phyloP scores from a whole-genome alignment of 169 alveolate genomes.

The Cystoisospora suis region DNA sequence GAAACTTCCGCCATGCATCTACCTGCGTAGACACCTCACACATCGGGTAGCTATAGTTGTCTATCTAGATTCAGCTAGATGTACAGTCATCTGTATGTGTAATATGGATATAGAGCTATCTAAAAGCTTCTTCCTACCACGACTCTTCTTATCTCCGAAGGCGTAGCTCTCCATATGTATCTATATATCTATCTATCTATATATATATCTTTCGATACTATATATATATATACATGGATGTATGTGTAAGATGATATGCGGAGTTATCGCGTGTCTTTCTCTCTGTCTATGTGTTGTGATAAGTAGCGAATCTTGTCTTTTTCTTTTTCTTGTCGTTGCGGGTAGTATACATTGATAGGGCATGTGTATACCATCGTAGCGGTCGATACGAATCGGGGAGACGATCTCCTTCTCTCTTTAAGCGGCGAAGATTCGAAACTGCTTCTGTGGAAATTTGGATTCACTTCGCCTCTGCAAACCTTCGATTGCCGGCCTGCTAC shows the following conservation, averaged over 20 bases:
- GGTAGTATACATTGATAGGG: neutral
- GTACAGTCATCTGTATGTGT: too few relatives aligned
- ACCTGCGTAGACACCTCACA: too few relatives aligned
- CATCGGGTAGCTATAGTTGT: neutral
- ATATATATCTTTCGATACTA: conserved; percentile 14
- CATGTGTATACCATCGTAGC: neutral
- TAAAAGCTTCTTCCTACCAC: too few relatives aligned
- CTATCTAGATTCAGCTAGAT: neutral
- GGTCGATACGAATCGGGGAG: neutral
- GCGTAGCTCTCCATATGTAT: too few relatives aligned
- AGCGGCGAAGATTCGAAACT: conserved; percentile 6
- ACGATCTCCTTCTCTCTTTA: conserved; percentile 21
- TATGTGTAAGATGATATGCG: neutral
- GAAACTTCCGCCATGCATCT: too few relatives aligned
- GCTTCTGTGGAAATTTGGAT: neutral
- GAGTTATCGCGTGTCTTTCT: neutral
- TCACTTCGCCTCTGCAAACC: neutral
- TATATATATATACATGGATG: neutral
- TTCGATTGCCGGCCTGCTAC: neutral
- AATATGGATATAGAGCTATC: too few relatives aligned
- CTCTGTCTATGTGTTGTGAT: neutral
- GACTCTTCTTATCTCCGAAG: too few relatives aligned
- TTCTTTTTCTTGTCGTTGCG: neutral
- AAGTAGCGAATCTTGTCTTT: neutral
- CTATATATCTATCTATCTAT: neutral